Evolutionary conservation across 768 basidiomycete species (phyloP), one percentile per base, ranked within the genome.

Genomic region (Termitomyces eurrhizus): DNA sequence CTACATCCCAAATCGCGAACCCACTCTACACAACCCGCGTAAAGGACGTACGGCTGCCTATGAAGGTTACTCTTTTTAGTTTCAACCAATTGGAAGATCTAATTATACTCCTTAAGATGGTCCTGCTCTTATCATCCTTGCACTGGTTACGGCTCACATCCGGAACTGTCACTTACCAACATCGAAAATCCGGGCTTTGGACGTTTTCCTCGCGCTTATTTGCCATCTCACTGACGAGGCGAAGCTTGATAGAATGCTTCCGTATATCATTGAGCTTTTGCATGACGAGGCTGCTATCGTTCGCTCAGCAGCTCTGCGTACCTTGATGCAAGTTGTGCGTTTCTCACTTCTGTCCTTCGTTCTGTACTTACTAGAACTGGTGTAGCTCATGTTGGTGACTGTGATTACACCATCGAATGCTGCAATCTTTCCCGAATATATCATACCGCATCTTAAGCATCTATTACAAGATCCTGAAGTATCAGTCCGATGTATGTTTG

Each of bases 341-440:
- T 1, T 45, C 16, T 52, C 5, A 16, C 16, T 50, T 3, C 7
- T 50, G 8, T 32, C 9, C 12, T n/a, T 49, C 1, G 4, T 48
- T 37, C 8, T 49, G 13, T 14, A 44, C 55, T 41, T 49, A 50
- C 24, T 1, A 44, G 21, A 13, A 16, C 4, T 24, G 35, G n/a
- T 42, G 18, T 42, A 69, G 68, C 63, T 69, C 21, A 68, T 69
- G 64, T 63, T 68, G 42, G 68, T 69, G 18, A 69, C 67, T 2
- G 68, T 69, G 13, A 68, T 69, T 14, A 68, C 68, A 18, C 68
- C 68, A 36, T 69, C 68, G 6, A 73, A 76, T 64, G 79, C 78
- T 7, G 77, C 92, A 8, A 91, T 98, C 29, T 90, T 98, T 68
- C 92, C 95, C 0, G 95, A 98, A 72, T 99, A 98, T 71, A 90